A percentile compares a stretch with the other conserved stretches of the same genome.
Conservation (phyloP, 768 basidiomycete genomes). For the Leccinellum luteum region DNA sequence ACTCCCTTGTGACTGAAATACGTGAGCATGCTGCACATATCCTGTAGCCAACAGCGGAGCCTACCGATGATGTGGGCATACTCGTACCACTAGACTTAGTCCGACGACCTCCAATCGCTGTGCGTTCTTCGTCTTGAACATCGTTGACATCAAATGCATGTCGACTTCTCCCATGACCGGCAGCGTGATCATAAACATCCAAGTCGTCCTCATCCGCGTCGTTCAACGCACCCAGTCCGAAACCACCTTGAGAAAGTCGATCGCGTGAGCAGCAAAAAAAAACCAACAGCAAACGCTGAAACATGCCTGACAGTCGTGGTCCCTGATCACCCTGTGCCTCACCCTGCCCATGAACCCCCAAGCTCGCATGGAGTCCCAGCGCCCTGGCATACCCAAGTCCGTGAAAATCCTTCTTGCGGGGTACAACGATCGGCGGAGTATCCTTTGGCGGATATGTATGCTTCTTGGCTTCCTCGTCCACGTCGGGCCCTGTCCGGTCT, state of each 20-base stretch:
- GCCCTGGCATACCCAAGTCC: constrained; percentile 82
- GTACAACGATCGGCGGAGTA: constrained; percentile 57
- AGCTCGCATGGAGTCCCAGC: constrained; percentile 56
- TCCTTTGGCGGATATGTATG: constrained; percentile 88
- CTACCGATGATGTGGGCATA: constrained; percentile 10
- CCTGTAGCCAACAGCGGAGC: not conserved
- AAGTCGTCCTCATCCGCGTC: constrained; percentile 94
- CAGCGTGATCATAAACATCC: constrained; percentile 68
- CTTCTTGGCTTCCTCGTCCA: constrained; percentile 80
- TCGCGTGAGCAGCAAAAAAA: not conserved
- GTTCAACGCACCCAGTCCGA: constrained; percentile 85
- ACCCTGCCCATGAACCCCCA: constrained; percentile 38
- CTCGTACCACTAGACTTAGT: constrained; percentile 8
- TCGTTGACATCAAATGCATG: constrained; percentile 67
- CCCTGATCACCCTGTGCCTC: constrained; percentile 31
- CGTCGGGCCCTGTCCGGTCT: constrained; percentile 41
- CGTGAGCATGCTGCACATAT: constrained; percentile 7
- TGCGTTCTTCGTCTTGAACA: constrained; percentile 60
- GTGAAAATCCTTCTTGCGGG: constrained; percentile 71
- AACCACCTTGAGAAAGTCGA: constrained; percentile 55
- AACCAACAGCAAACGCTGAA: not conserved
- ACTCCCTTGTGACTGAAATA: constrained; percentile 17
- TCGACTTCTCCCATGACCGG: constrained; percentile 39
- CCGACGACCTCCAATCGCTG: constrained; percentile 39
- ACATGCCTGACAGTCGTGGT: constrained; percentile 57